phyloP scores from a whole-genome alignment of 176 grass and related monocot species.

The Paspalum notatum region DNA sequence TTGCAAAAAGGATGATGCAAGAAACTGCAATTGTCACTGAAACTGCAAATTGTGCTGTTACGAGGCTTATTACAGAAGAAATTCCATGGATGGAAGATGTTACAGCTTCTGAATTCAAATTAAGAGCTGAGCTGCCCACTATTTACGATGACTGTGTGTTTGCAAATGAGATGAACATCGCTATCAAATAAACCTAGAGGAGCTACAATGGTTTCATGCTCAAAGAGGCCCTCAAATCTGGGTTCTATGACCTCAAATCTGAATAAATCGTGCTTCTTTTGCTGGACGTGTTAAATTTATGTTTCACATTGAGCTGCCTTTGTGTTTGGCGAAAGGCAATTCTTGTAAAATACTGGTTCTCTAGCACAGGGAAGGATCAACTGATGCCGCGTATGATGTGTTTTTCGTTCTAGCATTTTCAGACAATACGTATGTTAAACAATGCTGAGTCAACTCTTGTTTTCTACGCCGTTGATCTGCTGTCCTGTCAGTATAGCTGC shows the following conservation, averaged over 20 bases:
- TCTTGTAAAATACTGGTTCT: no score
- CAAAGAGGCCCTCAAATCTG: conserved; percentile 73
- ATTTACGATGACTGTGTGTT: conserved; percentile 75
- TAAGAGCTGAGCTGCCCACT: conserved; percentile 52
- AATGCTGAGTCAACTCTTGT: no score
- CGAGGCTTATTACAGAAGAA: conserved; percentile 85
- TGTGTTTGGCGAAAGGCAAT: no score
- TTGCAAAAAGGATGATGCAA: conserved; percentile 83
- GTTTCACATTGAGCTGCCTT: no score
- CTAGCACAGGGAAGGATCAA: no score
- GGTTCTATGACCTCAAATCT: conserved; percentile 84
- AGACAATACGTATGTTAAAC: no score
- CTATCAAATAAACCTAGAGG: conserved; percentile 68
- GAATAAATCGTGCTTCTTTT: no score
- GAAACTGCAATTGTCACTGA: conserved; percentile 90
- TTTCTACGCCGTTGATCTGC: no score
- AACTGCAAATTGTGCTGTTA: conserved; percentile 79
- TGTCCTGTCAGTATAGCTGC: no score
- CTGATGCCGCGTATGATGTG: no score
- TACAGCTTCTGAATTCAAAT: conserved; percentile 56
- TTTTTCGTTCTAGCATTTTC: no score
- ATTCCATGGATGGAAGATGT: conserved; percentile 89
- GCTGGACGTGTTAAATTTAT: no score
- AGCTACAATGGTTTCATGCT: conserved; percentile 81
- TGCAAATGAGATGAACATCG: conserved; percentile 77